Conservation (phyloP, 192 early-diverging fungal species). For the Oehlia diaphana region DNA sequence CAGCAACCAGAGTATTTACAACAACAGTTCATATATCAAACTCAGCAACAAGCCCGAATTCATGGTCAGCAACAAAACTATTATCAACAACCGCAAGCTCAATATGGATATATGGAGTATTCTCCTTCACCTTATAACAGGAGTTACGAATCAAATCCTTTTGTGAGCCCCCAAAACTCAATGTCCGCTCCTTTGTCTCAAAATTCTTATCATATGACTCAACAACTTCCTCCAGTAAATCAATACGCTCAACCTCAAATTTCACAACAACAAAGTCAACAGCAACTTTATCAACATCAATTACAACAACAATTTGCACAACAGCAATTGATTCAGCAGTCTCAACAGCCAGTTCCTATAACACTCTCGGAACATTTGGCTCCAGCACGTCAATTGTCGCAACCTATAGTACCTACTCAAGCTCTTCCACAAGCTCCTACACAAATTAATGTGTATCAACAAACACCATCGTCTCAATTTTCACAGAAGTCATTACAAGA, state of each 20-base stretch:
- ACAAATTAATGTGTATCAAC: background rate
- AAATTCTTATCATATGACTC: background rate
- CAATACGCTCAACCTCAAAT: conserved; percentile 15
- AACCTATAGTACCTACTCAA: background rate
- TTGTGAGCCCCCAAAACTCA: background rate
- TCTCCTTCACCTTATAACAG: conserved; percentile 5
- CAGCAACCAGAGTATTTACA: background rate
- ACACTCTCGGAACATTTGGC: background rate
- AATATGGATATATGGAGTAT: conserved; percentile 10
- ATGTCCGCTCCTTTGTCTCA: background rate
- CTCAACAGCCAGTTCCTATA: conserved; percentile 16
- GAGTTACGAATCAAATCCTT: conserved; percentile 4
- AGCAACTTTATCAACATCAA: conserved; percentile 24
- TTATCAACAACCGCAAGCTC: conserved; percentile 16
- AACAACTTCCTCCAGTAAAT: conserved; percentile 16
- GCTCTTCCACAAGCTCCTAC: background rate
- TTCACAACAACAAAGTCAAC: conserved; percentile 6
- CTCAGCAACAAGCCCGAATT: conserved; percentile 2
- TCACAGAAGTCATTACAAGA: background rate
- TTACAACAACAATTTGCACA: background rate
- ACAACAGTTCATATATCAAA: background rate
- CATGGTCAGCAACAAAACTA: background rate
- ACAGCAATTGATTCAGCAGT: conserved; percentile 33
- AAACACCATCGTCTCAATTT: background rate
- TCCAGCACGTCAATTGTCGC: background rate